These are phyloP conservation scores for Auricularia sp. DNA, from an alignment of 768 basidiomycete genomes.

Conservation along the genomic window DNA sequence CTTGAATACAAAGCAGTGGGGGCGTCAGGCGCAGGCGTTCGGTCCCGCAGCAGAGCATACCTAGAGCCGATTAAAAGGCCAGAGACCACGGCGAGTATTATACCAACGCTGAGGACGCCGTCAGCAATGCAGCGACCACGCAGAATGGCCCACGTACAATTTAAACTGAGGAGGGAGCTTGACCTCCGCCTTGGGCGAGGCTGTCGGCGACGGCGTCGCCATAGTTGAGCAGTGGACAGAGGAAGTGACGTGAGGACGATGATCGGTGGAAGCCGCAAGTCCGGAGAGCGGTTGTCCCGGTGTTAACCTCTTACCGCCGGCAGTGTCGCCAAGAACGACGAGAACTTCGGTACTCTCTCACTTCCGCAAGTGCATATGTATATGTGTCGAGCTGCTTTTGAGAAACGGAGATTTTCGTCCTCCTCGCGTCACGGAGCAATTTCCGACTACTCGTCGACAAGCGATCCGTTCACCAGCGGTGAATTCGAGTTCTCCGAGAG, in stretches of 20 bases:
- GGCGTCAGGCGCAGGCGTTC: neutral
- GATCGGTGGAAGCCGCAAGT: neutral
- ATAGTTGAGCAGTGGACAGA: neutral
- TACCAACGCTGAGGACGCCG: slow-evolving; percentile 13
- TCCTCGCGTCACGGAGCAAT: no score
- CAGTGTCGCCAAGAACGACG: no score
- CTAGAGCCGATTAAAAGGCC: slow-evolving; percentile 39
- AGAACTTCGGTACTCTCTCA: no score
- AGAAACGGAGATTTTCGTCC: no score
- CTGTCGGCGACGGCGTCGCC: neutral
- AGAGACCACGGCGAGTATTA: slow-evolving; percentile 26
- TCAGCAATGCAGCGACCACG: neutral
- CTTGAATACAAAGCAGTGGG: slow-evolving; percentile 41
- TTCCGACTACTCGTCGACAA: no score
- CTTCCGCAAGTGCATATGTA: no score
- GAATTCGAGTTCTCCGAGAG: no score
- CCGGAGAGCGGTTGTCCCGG: no score
- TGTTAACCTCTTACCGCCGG: no score
- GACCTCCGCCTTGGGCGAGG: neutral
- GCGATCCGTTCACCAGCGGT: no score
- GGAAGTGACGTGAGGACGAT: neutral
- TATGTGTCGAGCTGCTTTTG: no score
- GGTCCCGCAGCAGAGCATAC: neutral
- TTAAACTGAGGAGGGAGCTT: slow-evolving; percentile 6
- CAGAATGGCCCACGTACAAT: slow-evolving; percentile 3